Base-by-base conservation (phyloP, 169 alveolate genomes). In the Babesia sp. region DNA sequence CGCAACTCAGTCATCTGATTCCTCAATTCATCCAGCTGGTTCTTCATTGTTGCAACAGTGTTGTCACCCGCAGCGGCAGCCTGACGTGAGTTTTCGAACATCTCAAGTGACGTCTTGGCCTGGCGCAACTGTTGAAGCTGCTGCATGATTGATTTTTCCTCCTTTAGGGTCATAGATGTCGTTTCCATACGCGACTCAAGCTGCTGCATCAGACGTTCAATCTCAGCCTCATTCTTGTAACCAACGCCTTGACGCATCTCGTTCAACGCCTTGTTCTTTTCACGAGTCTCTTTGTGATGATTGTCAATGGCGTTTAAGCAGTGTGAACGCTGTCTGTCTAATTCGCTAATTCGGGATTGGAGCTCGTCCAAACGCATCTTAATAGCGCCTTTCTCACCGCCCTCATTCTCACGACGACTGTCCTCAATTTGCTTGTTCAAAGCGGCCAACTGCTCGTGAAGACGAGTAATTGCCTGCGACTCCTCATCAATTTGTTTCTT, bases 111-210 rank as follows among this genome's bases (percentile, higher is more conserved):
- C 0, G 88, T 75, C 57, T 81, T 88, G 61, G 90, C 80, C 50
- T 79, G 76, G 37, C 87, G 83, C 59, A 88, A 46, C 60, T 85
- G 90, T 64, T 79, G 91, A 0, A 88, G 77, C 64, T 88, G 90
- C 57, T 71, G 72, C 63, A 88, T 74, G 80, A 88, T 75, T 44
- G 80, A 34, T 81, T 88, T 88, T 71, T 88, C 93, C 77, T 88
- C 93, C 79, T 88, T 88, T 24, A 88, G 76, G 37, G 90, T 71
- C 64, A 88, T 77, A 20, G 91, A 81, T 12, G 93, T 78, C 24
- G 93, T 88, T 91, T 78, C 83, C 77, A 88, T 76, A 46, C 74
- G 72, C 31, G 64, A 80, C 74, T 88, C 93, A n/a, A 88, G 74
- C 64, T 78, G 85, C 68, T 64, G 68, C 36, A 88, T 84, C 71